Conservation (phyloP, 495 filamentous ascomycete genomes). For the Corynascus novoguineensis region DNA sequence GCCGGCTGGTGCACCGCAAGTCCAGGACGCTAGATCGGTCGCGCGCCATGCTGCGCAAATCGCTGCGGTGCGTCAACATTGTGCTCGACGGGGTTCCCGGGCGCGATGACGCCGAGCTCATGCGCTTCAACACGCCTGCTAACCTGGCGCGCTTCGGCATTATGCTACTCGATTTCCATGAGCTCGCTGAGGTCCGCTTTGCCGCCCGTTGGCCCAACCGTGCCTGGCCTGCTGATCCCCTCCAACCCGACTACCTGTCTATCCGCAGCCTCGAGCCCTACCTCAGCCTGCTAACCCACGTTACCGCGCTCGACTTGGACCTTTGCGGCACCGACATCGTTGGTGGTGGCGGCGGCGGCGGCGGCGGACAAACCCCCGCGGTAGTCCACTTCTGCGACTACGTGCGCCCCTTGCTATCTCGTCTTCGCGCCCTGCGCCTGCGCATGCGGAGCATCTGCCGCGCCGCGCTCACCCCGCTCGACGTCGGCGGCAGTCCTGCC, state of each 20-base stretch:
- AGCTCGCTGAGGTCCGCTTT: conserved; percentile 17
- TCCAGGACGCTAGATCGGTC: conserved; percentile 7
- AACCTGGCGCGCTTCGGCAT: conserved; percentile 14
- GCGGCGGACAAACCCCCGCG: not conserved
- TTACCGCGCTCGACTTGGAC: conserved; percentile 21
- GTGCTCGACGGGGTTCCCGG: conserved; percentile 15
- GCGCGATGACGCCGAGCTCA: not conserved
- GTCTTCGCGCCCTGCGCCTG: conserved; percentile 7
- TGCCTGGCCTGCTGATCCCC: conserved; percentile 15
- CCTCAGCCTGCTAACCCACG: conserved; percentile 8
- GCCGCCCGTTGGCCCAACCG: conserved; percentile 12
- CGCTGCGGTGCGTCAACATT: conserved; percentile 15
- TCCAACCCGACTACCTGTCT: conserved; percentile 8
- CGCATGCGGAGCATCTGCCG: conserved; percentile 15
- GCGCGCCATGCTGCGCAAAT: conserved; percentile 9
- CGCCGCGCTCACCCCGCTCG: conserved; percentile 1
- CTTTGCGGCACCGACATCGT: conserved; percentile 14
- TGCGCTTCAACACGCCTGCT: conserved; percentile 10
- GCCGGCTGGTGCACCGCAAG: conserved; percentile 20
- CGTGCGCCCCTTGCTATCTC: conserved; percentile 10
- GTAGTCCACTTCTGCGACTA: conserved; percentile 17
- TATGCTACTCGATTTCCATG: conserved; percentile 12
- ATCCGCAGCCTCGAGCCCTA: conserved; percentile 13
- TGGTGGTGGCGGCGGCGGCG: not conserved
- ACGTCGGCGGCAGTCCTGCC: not conserved